phyloP scores from a whole-genome alignment of 2,329 filamentous ascomycete species.

The Monilinia polystroma region DNA sequence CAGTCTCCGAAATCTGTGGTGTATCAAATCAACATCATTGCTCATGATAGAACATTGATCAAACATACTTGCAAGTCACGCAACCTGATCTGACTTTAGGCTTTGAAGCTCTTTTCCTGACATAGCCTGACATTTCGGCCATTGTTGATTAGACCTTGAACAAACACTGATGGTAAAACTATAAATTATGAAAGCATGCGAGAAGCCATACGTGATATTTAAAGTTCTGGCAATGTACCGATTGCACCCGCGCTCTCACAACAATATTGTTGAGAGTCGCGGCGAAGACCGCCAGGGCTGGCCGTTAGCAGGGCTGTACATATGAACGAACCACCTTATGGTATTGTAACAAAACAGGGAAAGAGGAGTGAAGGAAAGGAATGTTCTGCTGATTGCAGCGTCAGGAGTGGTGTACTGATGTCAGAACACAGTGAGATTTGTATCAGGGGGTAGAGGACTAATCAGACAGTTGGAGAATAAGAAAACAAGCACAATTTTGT shows the following conservation, averaged over 20 bases:
- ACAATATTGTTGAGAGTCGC: neutral
- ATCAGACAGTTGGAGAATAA: neutral
- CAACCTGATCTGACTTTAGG: conserved; percentile 22
- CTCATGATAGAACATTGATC: neutral
- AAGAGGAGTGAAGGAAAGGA: neutral
- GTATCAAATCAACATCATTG: neutral
- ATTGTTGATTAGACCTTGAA: neutral
- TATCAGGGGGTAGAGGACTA: neutral
- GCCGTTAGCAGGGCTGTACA: neutral
- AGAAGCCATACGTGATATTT: neutral
- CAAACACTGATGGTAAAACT: neutral
- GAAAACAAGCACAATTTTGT: neutral
- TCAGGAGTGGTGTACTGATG: neutral
- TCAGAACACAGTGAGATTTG: conserved; percentile 2
- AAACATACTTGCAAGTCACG: conserved; percentile 35
- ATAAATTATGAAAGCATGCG: neutral
- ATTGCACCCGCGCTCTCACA: no score
- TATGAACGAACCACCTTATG: neutral
- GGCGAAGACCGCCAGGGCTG: neutral
- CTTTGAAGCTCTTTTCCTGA: conserved; percentile 22
- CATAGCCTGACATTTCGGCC: conserved; percentile 16
- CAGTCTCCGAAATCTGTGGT: conserved; percentile 35
- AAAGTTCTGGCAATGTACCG: neutral
- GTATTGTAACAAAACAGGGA: neutral
- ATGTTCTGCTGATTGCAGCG: neutral